These are phyloP conservation scores for Neurospora sp. DNA, from an alignment of 495 filamentous ascomycete genomes.

Conservation along the genomic window DNA sequence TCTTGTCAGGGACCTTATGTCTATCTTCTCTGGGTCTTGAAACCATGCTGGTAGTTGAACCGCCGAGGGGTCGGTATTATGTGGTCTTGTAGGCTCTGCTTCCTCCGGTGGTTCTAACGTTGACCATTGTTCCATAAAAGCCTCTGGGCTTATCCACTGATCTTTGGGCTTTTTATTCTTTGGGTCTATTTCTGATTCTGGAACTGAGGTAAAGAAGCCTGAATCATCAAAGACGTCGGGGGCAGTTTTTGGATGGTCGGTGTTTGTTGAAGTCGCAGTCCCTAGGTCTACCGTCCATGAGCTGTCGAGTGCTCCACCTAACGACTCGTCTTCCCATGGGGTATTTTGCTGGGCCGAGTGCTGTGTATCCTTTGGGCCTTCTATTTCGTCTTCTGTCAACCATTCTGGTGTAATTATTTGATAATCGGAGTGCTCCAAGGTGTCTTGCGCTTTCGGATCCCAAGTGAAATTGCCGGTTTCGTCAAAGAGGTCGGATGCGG, in stretches of 20 bases:
- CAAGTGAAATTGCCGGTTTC: not conserved
- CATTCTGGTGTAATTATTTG: not conserved
- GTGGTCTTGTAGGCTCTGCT: not conserved
- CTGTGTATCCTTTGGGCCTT: not conserved
- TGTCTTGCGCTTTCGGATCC: not conserved
- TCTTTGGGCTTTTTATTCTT: not conserved
- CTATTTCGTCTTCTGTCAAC: not conserved
- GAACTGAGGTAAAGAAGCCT: not conserved
- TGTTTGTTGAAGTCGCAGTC: not conserved
- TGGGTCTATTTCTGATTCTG: not conserved
- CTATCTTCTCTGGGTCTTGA: not conserved
- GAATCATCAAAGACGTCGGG: not conserved
- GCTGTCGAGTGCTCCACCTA: too few relatives aligned
- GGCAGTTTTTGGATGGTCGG: not conserved
- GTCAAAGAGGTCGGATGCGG: not conserved
- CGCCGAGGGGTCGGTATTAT: not conserved
- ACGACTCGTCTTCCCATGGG: too few relatives aligned
- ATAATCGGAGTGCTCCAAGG: not conserved
- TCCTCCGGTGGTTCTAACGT: not conserved
- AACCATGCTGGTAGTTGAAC: not conserved
- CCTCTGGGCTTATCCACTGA: not conserved
- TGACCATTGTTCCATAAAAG: not conserved
- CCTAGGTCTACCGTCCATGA: not conserved
- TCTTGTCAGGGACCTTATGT: not conserved
- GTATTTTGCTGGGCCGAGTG: not conserved